phyloP scores from a whole-genome alignment of 257 asterid species.

The Echium plantagineum region DNA sequence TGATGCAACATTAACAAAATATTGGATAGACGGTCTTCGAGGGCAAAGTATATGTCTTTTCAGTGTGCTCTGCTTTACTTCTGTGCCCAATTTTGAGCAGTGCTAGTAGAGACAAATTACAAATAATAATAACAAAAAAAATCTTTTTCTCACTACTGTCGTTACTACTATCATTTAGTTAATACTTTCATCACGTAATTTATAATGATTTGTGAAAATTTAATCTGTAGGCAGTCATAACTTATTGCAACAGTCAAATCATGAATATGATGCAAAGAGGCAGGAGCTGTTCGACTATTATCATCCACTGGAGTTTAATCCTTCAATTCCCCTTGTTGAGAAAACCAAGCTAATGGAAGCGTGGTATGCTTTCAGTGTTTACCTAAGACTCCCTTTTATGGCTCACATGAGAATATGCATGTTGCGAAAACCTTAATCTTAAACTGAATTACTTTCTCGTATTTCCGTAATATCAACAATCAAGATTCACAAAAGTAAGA shows the following conservation, averaged over 20 bases:
- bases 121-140: too few species aligned
- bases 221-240: conserved; percentile 67
- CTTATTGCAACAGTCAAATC: conserved; percentile 68
- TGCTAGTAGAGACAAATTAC: too few species aligned
- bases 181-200: conserved; percentile 1
- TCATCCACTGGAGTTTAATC: conserved; percentile 85
- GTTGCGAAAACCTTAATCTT: too few species aligned
- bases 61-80: background rate
- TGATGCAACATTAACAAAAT: conserved; percentile 78
- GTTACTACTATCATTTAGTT: background rate
- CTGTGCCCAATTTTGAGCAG: background rate
- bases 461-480: too few species aligned
- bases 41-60: conserved; percentile 54
- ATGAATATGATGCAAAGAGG: conserved; percentile 70
- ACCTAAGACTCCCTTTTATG: conserved; percentile 2
- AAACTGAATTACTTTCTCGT: too few species aligned
- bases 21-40: conserved; percentile 63
- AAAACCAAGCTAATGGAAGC: conserved; percentile 89
- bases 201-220: conserved; percentile 16
- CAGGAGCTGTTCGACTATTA: conserved; percentile 61
- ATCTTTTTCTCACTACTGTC: background rate
- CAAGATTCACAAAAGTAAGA: too few species aligned
- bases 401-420: background rate
- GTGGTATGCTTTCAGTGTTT: conserved; percentile 46
- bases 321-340: conserved; percentile 64